Evolutionary conservation across 148 eudicot genomes (phyloP), one percentile per base, ranked within the genome.

Genomic region (Linanthus parryae): DNA sequence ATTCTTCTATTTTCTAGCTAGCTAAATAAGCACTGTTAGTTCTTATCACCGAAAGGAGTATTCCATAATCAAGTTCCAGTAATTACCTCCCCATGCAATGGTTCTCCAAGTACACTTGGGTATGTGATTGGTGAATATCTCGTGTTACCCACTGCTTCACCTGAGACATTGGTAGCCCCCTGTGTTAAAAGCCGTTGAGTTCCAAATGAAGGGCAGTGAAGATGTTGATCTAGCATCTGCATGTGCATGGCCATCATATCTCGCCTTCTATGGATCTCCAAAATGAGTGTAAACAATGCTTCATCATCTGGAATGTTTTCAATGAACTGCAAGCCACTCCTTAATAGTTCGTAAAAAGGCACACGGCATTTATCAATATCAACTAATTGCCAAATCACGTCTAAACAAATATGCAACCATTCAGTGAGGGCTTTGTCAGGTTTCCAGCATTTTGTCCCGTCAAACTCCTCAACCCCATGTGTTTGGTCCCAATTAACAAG

Each of bases 91-190:
- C 99, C 99, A 70, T 87, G 90, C 76, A 87, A 59, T 42, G 94
- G 99, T 70, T 92, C 99, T 50, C 96, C 99, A 44, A 92, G 90
- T 52, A 92, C 94, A 82, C 99, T 87, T 67, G 99, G 91, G 73
- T 92, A 92, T 24, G 96, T 92, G 63, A 92, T 87, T 20, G 99
- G 99, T 31, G 99, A 78, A 70, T 73, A 80, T 59, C 99, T 81
- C 76, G 72, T 65, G 65, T 75, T 84, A 45, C 75, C 74, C 30
- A 67, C 69, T 30, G 78, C 64, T 69, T 92, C 94, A 35, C 85
- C 78, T 34, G 87, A 80, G 8, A 79, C 40, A 57, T 75, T 90
- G 54, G 84, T 53, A 50, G 88, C 62, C 26, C 71, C 83, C 57
- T 77, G 94, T 37, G 90, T 69, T 43, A 92, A 63, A 69, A 76